These are phyloP conservation scores for Elsinoe ampelina DNA, from an alignment of 2,329 filamentous ascomycete species.

Conservation along the genomic window DNA sequence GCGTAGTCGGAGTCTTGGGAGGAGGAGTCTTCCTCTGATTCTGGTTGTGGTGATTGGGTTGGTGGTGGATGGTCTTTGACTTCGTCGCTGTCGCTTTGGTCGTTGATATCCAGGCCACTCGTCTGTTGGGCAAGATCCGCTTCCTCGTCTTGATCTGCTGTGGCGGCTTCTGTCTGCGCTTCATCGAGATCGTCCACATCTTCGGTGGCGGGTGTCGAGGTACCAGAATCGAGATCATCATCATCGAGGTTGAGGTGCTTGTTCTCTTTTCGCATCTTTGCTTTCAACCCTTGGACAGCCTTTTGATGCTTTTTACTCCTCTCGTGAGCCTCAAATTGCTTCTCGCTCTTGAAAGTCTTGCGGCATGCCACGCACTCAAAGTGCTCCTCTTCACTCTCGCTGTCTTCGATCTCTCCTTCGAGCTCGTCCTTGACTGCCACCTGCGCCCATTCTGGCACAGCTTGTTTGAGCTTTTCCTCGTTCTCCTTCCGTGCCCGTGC, in stretches of 20 bases:
- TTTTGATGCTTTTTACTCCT: slow-evolving; percentile 95
- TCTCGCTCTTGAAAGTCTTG: slow-evolving; percentile 76
- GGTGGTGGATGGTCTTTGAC: neutral
- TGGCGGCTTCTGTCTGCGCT: slow-evolving; percentile 16
- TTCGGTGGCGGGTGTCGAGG: slow-evolving; percentile 24
- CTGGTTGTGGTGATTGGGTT: no score
- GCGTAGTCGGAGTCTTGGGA: slow-evolving; percentile 35
- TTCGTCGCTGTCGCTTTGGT: slow-evolving; percentile 14
- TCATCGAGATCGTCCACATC: slow-evolving; percentile 28
- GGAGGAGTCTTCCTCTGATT: no score
- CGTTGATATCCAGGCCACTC: slow-evolving; percentile 19
- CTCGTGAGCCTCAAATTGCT: slow-evolving; percentile 84
- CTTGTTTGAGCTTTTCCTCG: slow-evolving; percentile 59
- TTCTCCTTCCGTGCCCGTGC: slow-evolving; percentile 74
- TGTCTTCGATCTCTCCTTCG: slow-evolving; percentile 42
- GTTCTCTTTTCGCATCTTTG: slow-evolving; percentile 77
- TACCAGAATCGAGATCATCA: slow-evolving; percentile 26
- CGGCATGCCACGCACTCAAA: slow-evolving; percentile 56
- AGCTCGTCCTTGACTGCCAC: slow-evolving; percentile 46
- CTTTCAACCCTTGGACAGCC: slow-evolving; percentile 66
- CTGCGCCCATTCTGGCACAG: slow-evolving; percentile 67
- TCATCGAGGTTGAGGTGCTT: slow-evolving; percentile 44
- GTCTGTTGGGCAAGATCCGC: neutral
- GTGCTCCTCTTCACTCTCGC: slow-evolving; percentile 40
- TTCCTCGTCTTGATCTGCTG: no score